phyloP scores from a whole-genome alignment of 441 rosid species.

The Pelargonium cotyledonis region DNA sequence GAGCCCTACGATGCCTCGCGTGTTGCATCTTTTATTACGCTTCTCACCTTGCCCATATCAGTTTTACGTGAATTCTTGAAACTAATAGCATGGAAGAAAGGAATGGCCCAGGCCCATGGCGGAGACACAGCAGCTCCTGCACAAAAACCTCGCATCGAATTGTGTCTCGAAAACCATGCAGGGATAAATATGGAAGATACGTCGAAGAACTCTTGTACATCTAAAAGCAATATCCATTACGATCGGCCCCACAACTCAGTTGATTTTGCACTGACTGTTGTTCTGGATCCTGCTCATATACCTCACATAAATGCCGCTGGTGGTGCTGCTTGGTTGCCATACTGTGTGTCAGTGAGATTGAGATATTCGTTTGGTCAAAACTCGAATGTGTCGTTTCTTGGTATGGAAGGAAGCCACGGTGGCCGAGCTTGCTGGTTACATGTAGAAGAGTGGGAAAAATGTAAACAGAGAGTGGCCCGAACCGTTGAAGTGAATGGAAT shows the following conservation, averaged over 20 bases:
- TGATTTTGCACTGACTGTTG: slow-evolving; percentile 83
- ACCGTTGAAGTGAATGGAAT: slow-evolving; percentile 50
- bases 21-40: slow-evolving; percentile 96
- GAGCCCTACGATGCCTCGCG: slow-evolving; percentile 99
- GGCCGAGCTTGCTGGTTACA: slow-evolving; percentile 88
- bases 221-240: slow-evolving; percentile 84
- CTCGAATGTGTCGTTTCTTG: slow-evolving; percentile 52
- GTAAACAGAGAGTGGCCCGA: slow-evolving; percentile 73
- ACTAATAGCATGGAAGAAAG: slow-evolving; percentile 96
- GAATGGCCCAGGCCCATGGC: slow-evolving; percentile 64
- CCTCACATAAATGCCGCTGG: slow-evolving; percentile 85
- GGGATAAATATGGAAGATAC: slow-evolving; percentile 38
- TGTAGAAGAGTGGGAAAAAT: slow-evolving; percentile 91
- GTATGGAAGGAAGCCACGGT: slow-evolving; percentile 99
- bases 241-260: slow-evolving; percentile 75
- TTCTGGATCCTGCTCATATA: slow-evolving; percentile 88
- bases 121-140: slow-evolving; percentile 73
- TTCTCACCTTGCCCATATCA: slow-evolving; percentile 90
- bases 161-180: slow-evolving; percentile 90
- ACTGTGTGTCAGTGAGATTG: slow-evolving; percentile 85
- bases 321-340: slow-evolving; percentile 98
- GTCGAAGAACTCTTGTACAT: slow-evolving; percentile 41
- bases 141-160: slow-evolving; percentile 89
- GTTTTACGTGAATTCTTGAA: slow-evolving; percentile 90
- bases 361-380: slow-evolving; percentile 75